Evolutionary conservation across 176 grass and related monocot genomes (phyloP), one percentile per base, ranked within the genome.

Genomic region (Paspalum notatum): DNA sequence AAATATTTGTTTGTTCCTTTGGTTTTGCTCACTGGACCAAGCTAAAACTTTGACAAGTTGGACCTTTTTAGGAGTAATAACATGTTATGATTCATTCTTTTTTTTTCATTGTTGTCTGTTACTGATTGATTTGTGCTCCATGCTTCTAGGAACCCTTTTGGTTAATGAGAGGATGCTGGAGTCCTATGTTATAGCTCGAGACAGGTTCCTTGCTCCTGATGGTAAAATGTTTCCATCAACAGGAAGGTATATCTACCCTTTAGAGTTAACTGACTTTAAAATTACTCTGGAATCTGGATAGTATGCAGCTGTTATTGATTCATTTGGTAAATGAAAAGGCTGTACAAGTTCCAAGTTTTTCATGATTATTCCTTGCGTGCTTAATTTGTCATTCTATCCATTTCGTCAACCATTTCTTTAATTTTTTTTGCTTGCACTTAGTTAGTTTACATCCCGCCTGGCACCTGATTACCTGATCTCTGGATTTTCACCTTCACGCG

Each of bases 151-250:
- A 73, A 99, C 93, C 7, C 90, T 99, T 72, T 89, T 99, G 83
- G 91, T 99, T 60, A 99, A 99, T 85, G 97, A 99, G 80, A 93
- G 97, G 74, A 99, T 99, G 97, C 77, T 99, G 74, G 97, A 99
- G 90, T 91, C 97, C 17, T 99, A 99, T 74, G 64, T 99, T 75
- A 99, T 99, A 86, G 93, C 97, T 68, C 87, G 97, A 69, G 97
- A 99, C 77, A 90, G 93, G 85, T 96, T 99, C 89, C 97, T 99
- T 82, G 56, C 48, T 54, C 87, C 97, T 24, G 76, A 75, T 90
- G 97, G 97, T 75, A 96, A 93, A 90, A 93, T 99, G 93, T 99
- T 99, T 96, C 97, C 97, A 80, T 93, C 97, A 84, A 74, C 92
- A 12, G 97, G 97, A 90, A 93, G 93, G 97, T 99, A 87, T 41